Conservation (phyloP, 768 basidiomycete species). For the Lactarius deliciosus region DNA sequence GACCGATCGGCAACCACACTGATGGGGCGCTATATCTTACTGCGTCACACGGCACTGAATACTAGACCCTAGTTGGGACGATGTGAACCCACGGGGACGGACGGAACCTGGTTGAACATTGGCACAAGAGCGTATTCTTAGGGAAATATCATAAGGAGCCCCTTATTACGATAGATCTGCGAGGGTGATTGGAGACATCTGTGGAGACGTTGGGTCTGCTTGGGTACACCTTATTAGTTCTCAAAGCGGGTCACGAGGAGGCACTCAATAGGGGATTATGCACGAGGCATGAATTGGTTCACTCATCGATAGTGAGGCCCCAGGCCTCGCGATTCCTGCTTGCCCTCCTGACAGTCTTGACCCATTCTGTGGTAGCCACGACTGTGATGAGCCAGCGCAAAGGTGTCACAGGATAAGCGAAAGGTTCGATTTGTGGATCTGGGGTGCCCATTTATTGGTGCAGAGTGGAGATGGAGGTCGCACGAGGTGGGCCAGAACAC, state of each 20-base stretch:
- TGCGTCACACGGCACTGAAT: not conserved
- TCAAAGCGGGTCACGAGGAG: not conserved
- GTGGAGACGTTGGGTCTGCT: not conserved
- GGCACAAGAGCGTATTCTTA: not conserved
- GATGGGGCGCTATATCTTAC: not conserved
- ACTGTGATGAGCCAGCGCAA: not conserved
- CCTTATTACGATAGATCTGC: not conserved
- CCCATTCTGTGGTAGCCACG: not conserved
- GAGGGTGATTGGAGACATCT: not conserved
- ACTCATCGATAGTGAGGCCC: not conserved
- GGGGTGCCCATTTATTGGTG: not conserved
- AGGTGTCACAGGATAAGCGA: not conserved
- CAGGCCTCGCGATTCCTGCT: not conserved
- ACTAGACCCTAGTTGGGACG: not conserved
- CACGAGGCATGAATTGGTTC: not conserved
- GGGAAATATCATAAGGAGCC: not conserved
- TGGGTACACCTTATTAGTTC: not conserved
- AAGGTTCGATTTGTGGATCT: not conserved
- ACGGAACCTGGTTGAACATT: not conserved
- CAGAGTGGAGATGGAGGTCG: not conserved
- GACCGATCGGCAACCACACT: not conserved
- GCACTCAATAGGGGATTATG: not conserved
- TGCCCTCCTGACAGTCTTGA: not conserved
- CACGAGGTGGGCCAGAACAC: not conserved
- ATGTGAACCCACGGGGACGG: not conserved